Conservation (phyloP, 768 basidiomycete species). For the Mycena olivaceomarginata region DNA sequence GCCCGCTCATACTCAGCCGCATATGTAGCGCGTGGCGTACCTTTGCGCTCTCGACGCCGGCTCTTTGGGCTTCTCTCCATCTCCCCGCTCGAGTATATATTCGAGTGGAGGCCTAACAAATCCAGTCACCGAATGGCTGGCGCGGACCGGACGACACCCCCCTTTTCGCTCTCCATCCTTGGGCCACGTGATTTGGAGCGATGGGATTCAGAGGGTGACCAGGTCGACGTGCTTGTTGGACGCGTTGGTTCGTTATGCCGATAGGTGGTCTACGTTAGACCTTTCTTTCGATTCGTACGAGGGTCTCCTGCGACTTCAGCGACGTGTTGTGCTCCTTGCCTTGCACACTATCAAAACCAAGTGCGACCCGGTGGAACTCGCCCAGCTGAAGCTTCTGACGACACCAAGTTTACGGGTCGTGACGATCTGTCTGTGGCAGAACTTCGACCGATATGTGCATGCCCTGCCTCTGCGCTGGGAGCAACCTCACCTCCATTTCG, state of each 20-base stretch:
- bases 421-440: background rate
- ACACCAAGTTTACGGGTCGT: constrained; percentile 5
- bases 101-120: background rate
- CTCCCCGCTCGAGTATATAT: background rate
- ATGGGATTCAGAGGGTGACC: background rate
- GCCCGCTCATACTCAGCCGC: constrained; percentile 47
- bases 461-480: constrained; percentile 12
- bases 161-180: constrained; percentile 8
- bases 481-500: background rate
- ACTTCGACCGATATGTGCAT: constrained; percentile 10
- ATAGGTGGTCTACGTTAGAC: background rate
- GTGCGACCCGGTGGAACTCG: background rate
- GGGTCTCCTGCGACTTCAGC: background rate
- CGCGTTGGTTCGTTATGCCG: background rate
- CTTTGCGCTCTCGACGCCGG: constrained; percentile 39
- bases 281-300: background rate
- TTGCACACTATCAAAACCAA: background rate
- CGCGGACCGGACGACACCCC: background rate
- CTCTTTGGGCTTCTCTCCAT: constrained; percentile 45
- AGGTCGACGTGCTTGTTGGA: background rate
- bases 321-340: background rate
- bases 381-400: background rate
- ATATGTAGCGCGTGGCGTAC: constrained; percentile 49
- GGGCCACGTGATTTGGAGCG: background rate
- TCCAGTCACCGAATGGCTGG: background rate